Conservation (phyloP, 2,329 filamentous ascomycete species). For the Neoscytalidium dimidiatum region DNA sequence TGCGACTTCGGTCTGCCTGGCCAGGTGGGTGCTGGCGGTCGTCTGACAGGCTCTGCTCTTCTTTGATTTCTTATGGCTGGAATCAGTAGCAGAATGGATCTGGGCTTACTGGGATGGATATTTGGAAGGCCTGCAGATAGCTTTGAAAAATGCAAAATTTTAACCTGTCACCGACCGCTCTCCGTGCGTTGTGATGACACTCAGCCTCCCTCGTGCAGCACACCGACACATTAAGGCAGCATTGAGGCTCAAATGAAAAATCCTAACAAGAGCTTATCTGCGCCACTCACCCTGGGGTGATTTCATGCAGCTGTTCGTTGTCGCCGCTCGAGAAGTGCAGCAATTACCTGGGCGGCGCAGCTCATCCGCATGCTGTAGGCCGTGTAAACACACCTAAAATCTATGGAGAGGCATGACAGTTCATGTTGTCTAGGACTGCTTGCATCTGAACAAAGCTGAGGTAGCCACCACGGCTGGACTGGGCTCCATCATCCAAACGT, state of each 20-base stretch:
- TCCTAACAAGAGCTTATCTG: background rate
- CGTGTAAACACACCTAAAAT: too few relatives aligned
- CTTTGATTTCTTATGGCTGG: slow-evolving; percentile 22
- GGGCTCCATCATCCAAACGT: slow-evolving; percentile 1
- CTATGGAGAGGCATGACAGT: too few relatives aligned
- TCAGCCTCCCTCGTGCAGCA: background rate
- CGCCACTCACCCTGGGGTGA: background rate
- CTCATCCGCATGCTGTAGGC: too few relatives aligned
- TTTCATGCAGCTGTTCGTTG: too few relatives aligned
- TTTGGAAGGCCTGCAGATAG: background rate
- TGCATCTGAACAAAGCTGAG: background rate
- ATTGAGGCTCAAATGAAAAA: background rate
- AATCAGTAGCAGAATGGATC: background rate
- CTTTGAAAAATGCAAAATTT: background rate
- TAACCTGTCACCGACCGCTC: background rate
- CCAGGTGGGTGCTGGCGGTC: slow-evolving; percentile 74
- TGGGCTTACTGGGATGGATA: background rate
- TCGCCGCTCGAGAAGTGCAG: too few relatives aligned
- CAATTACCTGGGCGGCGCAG: too few relatives aligned
- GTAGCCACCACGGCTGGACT: background rate
- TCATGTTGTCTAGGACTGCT: background rate
- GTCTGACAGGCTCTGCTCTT: slow-evolving; percentile 73
- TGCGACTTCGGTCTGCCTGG: slow-evolving; percentile 75
- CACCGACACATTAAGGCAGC: background rate
- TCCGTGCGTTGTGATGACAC: background rate